Conservation (phyloP, 2,329 filamentous ascomycete species). For the Cryphonectria nitschkei region DNA sequence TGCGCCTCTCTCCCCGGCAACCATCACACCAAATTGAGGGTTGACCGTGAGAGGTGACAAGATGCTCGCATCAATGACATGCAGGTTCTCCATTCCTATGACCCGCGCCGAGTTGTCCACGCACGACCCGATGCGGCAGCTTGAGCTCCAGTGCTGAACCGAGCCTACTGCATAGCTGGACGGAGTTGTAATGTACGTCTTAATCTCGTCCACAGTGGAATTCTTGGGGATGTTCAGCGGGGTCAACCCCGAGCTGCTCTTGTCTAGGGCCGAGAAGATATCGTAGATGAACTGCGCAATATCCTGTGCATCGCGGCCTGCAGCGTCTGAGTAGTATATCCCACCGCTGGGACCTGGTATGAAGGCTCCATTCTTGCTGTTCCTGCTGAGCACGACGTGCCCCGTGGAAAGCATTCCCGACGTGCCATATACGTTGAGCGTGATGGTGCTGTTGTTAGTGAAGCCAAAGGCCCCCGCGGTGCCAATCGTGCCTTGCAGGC, state of each 20-base stretch:
- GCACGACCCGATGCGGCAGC: constrained; percentile 53
- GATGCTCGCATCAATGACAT: constrained; percentile 56
- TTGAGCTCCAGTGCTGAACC: constrained; percentile 58
- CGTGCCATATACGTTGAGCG: constrained; percentile 61
- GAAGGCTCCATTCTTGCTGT: constrained; percentile 43
- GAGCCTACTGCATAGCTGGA: constrained; percentile 52
- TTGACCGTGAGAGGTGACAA: constrained; percentile 56
- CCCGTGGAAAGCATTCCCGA: constrained; percentile 56
- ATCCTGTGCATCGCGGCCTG: constrained; percentile 47
- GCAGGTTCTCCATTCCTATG: constrained; percentile 52
- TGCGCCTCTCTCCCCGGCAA: constrained; percentile 54
- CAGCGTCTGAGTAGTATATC: constrained; percentile 51
- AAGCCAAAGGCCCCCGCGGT: constrained; percentile 48
- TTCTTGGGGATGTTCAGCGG: constrained; percentile 53
- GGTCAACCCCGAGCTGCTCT: constrained; percentile 41
- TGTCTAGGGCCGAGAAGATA: constrained; percentile 51
- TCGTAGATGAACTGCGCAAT: constrained; percentile 55
- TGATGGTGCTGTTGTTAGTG: constrained; percentile 50
- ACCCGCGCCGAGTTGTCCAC: constrained; percentile 53
- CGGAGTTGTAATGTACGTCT: constrained; percentile 51
- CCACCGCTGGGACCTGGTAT: constrained; percentile 45
- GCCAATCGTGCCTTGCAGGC: constrained; percentile 58
- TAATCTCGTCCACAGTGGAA: constrained; percentile 51
- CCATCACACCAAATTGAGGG: constrained; percentile 59
- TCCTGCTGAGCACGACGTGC: constrained; percentile 43